phyloP scores from a whole-genome alignment of 352 stramenopile species.

The Phytophthora sp. region DNA sequence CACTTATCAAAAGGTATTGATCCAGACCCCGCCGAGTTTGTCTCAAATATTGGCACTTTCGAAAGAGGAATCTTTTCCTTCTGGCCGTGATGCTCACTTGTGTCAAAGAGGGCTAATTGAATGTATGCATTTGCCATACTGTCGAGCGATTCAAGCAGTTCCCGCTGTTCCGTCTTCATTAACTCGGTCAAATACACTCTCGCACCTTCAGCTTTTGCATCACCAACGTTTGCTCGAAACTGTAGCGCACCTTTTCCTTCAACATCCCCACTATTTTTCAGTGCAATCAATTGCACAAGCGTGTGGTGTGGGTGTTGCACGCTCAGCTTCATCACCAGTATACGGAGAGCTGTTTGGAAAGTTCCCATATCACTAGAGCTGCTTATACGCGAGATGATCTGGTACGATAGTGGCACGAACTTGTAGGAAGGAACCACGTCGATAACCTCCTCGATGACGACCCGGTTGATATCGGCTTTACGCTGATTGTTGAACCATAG shows the following conservation, averaged over 20 bases:
- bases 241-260: conserved; percentile 79
- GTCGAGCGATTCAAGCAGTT: conserved; percentile 80
- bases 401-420: conserved; percentile 97
- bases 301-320: conserved; percentile 97
- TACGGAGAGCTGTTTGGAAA: conserved; percentile 90
- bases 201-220: conserved; percentile 73
- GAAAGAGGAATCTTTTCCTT: conserved; percentile 80
- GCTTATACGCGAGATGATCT: conserved; percentile 97
- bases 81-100: conserved; percentile 68
- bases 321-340: conserved; percentile 93
- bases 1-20: conserved; percentile 70
- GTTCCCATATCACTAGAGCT: conserved; percentile 29
- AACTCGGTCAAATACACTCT: conserved; percentile 68
- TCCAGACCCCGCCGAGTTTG: conserved; percentile 30
- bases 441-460: conserved; percentile 85
- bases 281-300: conserved; percentile 94
- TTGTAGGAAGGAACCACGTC: conserved; percentile 94
- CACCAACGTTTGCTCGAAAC: conserved; percentile 85
- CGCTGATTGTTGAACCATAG: conserved; percentile 95
- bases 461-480: conserved; percentile 73
- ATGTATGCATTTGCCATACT: conserved; percentile 78
- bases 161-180: conserved; percentile 52
- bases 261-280: conserved; percentile 94
- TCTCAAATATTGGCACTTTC: conserved; percentile 55
- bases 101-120: conserved; percentile 84